A percentile compares a stretch with the other conserved stretches of the same genome.
These are phyloP conservation scores for Nitzschia putrida DNA, from an alignment of 108 stramenopile species.

Conservation along the genomic window DNA sequence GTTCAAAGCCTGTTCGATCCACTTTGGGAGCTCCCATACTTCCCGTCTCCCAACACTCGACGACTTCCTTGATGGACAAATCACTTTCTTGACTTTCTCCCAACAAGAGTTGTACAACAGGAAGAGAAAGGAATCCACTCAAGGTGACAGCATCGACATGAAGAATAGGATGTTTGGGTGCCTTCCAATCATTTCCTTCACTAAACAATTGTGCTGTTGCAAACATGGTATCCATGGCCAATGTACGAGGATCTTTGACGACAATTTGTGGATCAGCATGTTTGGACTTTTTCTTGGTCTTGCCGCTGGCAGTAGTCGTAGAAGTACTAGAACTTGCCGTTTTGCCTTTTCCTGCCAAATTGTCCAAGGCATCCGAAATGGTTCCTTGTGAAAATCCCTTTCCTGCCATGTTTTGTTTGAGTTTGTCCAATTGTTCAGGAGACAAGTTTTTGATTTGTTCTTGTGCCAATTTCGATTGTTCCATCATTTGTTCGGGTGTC, in stretches of 20 bases:
- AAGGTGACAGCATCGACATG: slow-evolving; percentile 50
- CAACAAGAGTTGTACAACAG: slow-evolving; percentile 53
- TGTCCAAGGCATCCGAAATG: slow-evolving; percentile 34
- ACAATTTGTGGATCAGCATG: slow-evolving; percentile 52
- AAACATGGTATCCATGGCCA: slow-evolving; percentile 61
- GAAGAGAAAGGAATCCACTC: slow-evolving; percentile 62
- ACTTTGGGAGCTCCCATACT: slow-evolving; percentile 60
- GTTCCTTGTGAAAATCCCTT: slow-evolving; percentile 19
- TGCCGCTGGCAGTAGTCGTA: neutral
- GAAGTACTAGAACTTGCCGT: too few relatives aligned
- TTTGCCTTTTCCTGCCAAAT: slow-evolving; percentile 7
- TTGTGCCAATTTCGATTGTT: slow-evolving; percentile 58
- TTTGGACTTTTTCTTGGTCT: neutral
- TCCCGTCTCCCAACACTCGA: slow-evolving; percentile 73
- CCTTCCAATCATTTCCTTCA: slow-evolving; percentile 26
- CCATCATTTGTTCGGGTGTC: slow-evolving; percentile 62
- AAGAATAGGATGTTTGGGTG: too few relatives aligned
- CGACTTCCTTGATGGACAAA: slow-evolving; percentile 52
- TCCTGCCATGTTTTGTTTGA: slow-evolving; percentile 43
- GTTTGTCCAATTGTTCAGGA: slow-evolving; percentile 54
- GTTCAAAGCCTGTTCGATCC: slow-evolving; percentile 65
- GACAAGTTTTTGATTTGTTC: slow-evolving; percentile 56
- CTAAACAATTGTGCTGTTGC: slow-evolving; percentile 64
- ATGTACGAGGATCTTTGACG: too few relatives aligned
- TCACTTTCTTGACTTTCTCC: slow-evolving; percentile 58